phyloP scores from a whole-genome alignment of 2,329 filamentous ascomycete genomes.

The Pseudogymnoascus sp. region DNA sequence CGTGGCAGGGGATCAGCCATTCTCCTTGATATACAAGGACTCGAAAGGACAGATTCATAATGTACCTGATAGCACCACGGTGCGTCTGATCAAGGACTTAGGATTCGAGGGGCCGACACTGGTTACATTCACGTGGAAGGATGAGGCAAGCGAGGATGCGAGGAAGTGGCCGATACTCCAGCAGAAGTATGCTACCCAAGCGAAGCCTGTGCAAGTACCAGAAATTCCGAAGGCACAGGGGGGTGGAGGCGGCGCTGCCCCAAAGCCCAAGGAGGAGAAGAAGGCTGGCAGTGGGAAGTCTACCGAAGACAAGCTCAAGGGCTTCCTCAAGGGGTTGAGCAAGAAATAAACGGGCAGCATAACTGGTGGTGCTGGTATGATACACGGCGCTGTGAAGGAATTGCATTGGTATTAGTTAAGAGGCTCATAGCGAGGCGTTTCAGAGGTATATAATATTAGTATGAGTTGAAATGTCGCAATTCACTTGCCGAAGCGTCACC shows the following conservation, averaged over 20 bases:
- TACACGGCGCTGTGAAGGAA: conserved; percentile 5
- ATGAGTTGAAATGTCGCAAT: neutral
- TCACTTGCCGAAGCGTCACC: neutral
- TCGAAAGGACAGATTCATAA: conserved; percentile 25
- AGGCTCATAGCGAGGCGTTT: conserved; percentile 16
- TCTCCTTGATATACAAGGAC: conserved; percentile 50
- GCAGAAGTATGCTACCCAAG: conserved; percentile 47
- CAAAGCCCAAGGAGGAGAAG: conserved; percentile 24
- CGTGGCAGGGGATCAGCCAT: conserved; percentile 52
- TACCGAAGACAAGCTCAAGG: conserved; percentile 20
- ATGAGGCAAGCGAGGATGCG: conserved; percentile 46
- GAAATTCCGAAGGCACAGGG: conserved; percentile 40
- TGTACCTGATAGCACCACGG: conserved; percentile 34
- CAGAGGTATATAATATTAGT: neutral
- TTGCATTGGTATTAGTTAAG: neutral
- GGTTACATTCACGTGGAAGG: conserved; percentile 68
- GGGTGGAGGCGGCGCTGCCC: conserved; percentile 20
- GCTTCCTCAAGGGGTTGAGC: conserved; percentile 30
- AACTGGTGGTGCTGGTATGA: neutral
- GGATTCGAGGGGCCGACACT: conserved; percentile 63
- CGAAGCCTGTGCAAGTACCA: conserved; percentile 58
- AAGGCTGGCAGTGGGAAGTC: conserved; percentile 25
- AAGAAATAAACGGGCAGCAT: conserved; percentile 4
- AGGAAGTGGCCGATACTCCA: conserved; percentile 36
- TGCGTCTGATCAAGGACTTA: conserved; percentile 62